phyloP scores from a whole-genome alignment of 768 basidiomycete genomes.

The Trametes gibbosa region DNA sequence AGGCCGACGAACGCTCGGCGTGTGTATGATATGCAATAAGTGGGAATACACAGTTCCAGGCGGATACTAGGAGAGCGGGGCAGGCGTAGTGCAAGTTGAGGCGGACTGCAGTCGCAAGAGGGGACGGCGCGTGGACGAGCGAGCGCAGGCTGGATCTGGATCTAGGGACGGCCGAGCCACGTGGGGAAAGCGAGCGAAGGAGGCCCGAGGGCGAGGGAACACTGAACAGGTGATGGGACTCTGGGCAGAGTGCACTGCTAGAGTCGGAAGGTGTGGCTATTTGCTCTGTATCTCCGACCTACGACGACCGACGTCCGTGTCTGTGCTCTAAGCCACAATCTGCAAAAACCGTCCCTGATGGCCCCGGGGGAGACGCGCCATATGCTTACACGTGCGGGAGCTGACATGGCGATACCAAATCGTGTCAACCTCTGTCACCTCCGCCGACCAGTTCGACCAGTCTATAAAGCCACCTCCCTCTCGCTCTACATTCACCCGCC shows the following conservation, averaged over 20 bases:
- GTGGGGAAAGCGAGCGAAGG: background rate
- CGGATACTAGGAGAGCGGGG: background rate
- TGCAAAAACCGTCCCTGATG: background rate
- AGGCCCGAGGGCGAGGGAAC: background rate
- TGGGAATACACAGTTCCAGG: background rate
- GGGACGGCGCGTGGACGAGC: background rate
- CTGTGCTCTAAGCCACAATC: background rate
- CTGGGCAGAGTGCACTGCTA: background rate
- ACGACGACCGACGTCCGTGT: background rate
- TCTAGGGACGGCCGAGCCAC: constrained; percentile 9
- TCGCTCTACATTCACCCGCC: background rate
- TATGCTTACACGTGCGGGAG: constrained; percentile 9
- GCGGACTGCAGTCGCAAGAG: too few species aligned
- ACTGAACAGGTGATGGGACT: background rate
- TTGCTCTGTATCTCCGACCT: constrained; percentile 12
- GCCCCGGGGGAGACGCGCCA: constrained; percentile 1
- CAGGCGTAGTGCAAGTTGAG: too few species aligned
- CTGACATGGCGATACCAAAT: constrained; percentile 14
- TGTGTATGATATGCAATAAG: background rate
- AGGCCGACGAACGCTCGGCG: background rate
- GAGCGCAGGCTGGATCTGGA: background rate
- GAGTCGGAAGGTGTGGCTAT: background rate
- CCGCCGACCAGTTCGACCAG: constrained; percentile 3
- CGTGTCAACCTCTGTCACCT: background rate
- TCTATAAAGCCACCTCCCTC: constrained; percentile 5